Percentiles rank a stretch among this genome's conserved stretches.
These are phyloP conservation scores for Xylaria flabelliformis DNA, from an alignment of 495 filamentous ascomycete species.

Conservation along the genomic window DNA sequence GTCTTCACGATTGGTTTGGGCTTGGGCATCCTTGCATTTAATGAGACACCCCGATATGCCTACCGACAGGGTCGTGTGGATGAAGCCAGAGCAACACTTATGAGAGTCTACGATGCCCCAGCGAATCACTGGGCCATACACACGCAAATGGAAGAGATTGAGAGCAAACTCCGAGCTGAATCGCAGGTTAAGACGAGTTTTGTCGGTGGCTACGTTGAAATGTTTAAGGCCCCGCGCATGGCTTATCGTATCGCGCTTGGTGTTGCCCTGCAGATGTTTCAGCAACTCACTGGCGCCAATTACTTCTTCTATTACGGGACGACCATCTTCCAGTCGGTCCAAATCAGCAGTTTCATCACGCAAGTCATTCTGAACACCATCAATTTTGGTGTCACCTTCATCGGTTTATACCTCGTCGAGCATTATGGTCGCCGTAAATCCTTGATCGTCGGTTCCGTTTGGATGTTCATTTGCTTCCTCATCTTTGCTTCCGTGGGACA, in stretches of 20 bases:
- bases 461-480: conserved; percentile 75
- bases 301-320: conserved; percentile 88
- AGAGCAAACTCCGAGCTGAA: conserved; percentile 22
- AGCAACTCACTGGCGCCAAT: conserved; percentile 76
- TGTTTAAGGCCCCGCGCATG: conserved; percentile 60
- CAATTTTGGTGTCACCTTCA: conserved; percentile 75
- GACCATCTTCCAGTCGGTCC: conserved; percentile 71
- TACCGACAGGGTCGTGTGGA: conserved; percentile 23
- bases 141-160: conserved; percentile 25
- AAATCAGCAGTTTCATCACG: conserved; percentile 72
- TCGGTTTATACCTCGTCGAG: conserved; percentile 76
- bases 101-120: conserved; percentile 24
- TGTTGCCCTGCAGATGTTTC: conserved; percentile 69
- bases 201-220: conserved; percentile 23
- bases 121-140: conserved; percentile 25
- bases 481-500: conserved; percentile 76
- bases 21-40: conserved; percentile 65
- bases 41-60: conserved; percentile 65
- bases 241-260: conserved; percentile 72
- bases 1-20: conserved; percentile 68
- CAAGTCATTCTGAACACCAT: conserved; percentile 77
- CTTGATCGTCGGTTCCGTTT: conserved; percentile 69
- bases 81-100: conserved; percentile 19
- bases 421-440: conserved; percentile 70
- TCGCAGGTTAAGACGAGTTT: conserved; percentile 14